Evolutionary conservation across 768 basidiomycete genomes (phyloP).

Genomic region (Mrakia blollopis): DNA sequence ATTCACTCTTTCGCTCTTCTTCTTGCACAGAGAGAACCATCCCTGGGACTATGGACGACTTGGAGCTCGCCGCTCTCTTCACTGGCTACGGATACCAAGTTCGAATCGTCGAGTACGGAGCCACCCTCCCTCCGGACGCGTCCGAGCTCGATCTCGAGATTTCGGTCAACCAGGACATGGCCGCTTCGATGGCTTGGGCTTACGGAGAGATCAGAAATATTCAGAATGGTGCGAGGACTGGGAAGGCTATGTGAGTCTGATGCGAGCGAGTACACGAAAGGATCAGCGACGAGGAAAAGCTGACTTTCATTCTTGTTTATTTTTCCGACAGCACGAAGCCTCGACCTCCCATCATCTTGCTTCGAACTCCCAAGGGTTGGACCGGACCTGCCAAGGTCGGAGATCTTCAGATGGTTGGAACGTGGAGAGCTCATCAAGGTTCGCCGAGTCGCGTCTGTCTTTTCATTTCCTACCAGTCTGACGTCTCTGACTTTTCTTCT

Average conservation of each 20-base stretch:
- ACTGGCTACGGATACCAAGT: slow-evolving; percentile 74
- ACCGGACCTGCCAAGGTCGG: slow-evolving; percentile 62
- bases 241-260: slow-evolving; percentile 56
- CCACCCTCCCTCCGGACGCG: slow-evolving; percentile 25
- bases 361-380: slow-evolving; percentile 80
- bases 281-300: not conserved
- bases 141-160: slow-evolving; percentile 40
- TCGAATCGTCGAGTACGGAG: slow-evolving; percentile 62
- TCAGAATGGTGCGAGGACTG: slow-evolving; percentile 69
- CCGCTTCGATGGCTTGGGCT: slow-evolving; percentile 71
- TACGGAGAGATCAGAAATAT: slow-evolving; percentile 60
- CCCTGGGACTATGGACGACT: slow-evolving; percentile 83
- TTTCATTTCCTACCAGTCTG: no score
- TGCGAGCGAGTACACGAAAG: not conserved
- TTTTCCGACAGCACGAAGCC: slow-evolving; percentile 57
- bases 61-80: slow-evolving; percentile 56
- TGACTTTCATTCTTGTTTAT: not conserved
- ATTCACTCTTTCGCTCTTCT: slow-evolving; percentile 15
- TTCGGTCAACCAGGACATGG: slow-evolving; percentile 65
- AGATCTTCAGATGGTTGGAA: slow-evolving; percentile 66
- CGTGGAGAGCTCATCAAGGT: slow-evolving; percentile 74
- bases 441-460: not conserved
- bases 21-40: slow-evolving; percentile 66
- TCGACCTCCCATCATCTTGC: slow-evolving; percentile 81
- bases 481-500: not conserved